Evolutionary conservation across 148 eudicot species (phyloP).

Genomic region (Cornus suecica): DNA sequence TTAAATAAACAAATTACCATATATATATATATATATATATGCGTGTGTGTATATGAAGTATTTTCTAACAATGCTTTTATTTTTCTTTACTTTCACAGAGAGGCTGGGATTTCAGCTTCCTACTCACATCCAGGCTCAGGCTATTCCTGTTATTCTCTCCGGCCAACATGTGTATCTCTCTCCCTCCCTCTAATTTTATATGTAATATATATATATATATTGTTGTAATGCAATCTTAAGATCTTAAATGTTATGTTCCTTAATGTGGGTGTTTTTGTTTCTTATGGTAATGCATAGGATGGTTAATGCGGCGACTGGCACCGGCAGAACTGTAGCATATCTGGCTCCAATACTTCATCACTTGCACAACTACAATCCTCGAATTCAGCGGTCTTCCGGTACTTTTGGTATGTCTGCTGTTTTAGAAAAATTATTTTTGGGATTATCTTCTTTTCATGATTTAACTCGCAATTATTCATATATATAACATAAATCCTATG

Average conservation of each 20-base stretch:
- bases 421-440: background rate
- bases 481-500: no score
- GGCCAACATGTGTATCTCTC: conserved; percentile 67
- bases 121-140: conserved; percentile 85
- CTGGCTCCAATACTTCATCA: conserved; percentile 89
- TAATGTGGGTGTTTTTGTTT: conserved; percentile 12
- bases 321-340: conserved; percentile 89
- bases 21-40: no score
- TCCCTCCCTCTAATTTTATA: background rate
- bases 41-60: no score
- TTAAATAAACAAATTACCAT: background rate
- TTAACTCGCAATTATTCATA: no score
- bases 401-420: conserved; percentile 65
- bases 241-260: background rate
- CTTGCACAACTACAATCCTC: conserved; percentile 54
- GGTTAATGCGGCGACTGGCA: conserved; percentile 96
- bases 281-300: conserved; percentile 52
- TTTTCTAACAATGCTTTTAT: background rate
- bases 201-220: background rate
- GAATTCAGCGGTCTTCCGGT: conserved; percentile 80
- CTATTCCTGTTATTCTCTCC: conserved; percentile 81
- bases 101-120: conserved; percentile 79
- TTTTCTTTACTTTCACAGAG: conserved; percentile 34
- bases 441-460: background rate
- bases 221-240: background rate